These are phyloP conservation scores for Moricandia moricandioides DNA, from an alignment of 345 rosid species.

Conservation along the genomic window DNA sequence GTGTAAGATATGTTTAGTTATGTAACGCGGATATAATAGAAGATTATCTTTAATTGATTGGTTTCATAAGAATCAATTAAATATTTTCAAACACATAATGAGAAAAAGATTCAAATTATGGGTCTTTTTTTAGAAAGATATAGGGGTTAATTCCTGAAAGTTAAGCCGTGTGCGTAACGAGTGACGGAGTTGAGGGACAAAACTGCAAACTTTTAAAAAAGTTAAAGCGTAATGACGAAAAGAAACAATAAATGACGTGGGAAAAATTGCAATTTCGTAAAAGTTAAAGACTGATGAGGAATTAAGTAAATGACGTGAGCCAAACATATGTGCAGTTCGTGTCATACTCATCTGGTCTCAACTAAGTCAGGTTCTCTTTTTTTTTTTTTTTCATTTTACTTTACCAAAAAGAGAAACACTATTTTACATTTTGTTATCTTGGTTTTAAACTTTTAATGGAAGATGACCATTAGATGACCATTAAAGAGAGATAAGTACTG, in stretches of 20 bases:
- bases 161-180: conserved; percentile 17
- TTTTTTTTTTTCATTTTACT: not conserved
- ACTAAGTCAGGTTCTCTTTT: not conserved
- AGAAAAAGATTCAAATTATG: not conserved
- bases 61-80: not conserved
- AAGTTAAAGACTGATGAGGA: conserved; percentile 14
- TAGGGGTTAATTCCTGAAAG: not conserved
- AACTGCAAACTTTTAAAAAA: not conserved
- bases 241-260: not conserved
- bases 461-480: conserved; percentile 31
- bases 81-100: not conserved
- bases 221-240: not conserved
- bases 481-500: conserved; percentile 12
- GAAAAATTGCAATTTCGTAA: conserved; percentile 4
- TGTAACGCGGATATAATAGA: not conserved
- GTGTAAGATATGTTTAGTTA: not conserved
- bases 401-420: conserved; percentile 22
- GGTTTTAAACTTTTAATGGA: conserved; percentile 15
- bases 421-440: conserved; percentile 31
- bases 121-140: not conserved
- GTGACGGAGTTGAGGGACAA: conserved; percentile 11
- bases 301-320: conserved; percentile 11
- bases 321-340: conserved; percentile 28
- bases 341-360: conserved; percentile 29
- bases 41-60: not conserved